Base-by-base conservation (phyloP, 2,329 filamentous ascomycete species). In the Coleophoma cylindrospora region DNA sequence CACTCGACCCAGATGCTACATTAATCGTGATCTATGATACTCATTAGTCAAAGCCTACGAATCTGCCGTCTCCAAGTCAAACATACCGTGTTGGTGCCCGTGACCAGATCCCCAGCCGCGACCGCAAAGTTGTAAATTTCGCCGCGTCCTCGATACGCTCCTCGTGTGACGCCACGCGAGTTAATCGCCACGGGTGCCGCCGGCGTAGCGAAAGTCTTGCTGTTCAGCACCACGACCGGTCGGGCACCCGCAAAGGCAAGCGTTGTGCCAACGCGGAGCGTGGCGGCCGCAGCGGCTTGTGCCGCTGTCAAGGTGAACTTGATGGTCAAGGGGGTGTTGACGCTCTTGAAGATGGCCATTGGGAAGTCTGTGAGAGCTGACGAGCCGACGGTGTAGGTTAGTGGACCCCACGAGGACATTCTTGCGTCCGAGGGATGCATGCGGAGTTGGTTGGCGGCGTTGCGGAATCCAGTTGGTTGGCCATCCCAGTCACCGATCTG, bases 341-440 rank as follows among this genome's bases (percentile, higher is more conserved):
- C 75, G 21, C 64, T 64, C 63, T 84, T 80, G 68, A 84, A 83
- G 22, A 85, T 64, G 0, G 83, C 83, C 83, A 87, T 86, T 40
- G 83, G 82, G 61, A 86, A 83, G 51, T 75, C 72, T 4, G 67
- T 66, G 1, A 74, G 61, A 6, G 68, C 62, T 21, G 75, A 79
- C 19, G 73, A 74, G 38, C 81, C 82, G 11, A 84, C 76, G 2
- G 78, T 84, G 66, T 83, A 85, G 1, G 81, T 85, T 12, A 74
- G 58, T 0, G 80, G 74, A 0, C 71, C 74, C 83, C 83, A 87
- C 50, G 69, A 70, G 22, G 70, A 66, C 83, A 87, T 87, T 59
- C 83, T 77, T 37, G 67, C 68, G 65, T 86, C 84, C 4, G 79
- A 80, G 3, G 83, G 84, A 62, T 87, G 84, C 83, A 87, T 87